A percentile compares a stretch with the other conserved stretches of the same genome.
Evolutionary conservation across 2,329 filamentous ascomycete species (phyloP).

Genomic region (Chaetomiaceae sp.): DNA sequence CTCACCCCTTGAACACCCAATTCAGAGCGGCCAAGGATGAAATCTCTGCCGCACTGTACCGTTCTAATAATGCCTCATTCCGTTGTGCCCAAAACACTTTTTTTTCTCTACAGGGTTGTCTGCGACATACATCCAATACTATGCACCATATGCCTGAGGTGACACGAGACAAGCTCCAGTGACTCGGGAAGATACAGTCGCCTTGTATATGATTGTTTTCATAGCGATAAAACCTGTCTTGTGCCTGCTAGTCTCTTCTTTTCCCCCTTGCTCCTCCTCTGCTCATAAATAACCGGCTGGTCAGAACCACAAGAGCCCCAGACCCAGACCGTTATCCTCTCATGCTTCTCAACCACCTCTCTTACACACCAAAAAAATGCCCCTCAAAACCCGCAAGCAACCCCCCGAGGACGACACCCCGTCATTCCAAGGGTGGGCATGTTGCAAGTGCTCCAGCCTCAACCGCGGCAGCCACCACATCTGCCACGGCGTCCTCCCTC

Average conservation of each 20-base stretch:
- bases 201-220: neutral
- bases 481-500: neutral
- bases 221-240: conserved; percentile 1
- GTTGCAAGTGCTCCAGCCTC: neutral
- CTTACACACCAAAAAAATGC: neutral
- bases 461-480: neutral
- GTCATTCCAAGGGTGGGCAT: neutral
- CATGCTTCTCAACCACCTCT: neutral
- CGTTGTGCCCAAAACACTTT: too few species aligned
- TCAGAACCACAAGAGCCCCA: too few species aligned
- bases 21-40: too few species aligned
- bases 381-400: neutral
- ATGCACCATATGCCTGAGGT: neutral
- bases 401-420: neutral
- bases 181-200: conserved; percentile 10
- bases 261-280: neutral
- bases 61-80: too few species aligned
- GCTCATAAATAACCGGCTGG: neutral
- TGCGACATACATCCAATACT: conserved; percentile 6
- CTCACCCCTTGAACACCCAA: too few species aligned
- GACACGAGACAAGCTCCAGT: conserved; percentile 4
- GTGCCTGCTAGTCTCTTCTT: neutral
- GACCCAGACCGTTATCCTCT: too few species aligned
- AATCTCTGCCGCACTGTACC: too few species aligned
- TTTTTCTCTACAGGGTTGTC: neutral